Base-by-base conservation (phyloP, 768 basidiomycete genomes). In the Lyophyllum semitale region DNA sequence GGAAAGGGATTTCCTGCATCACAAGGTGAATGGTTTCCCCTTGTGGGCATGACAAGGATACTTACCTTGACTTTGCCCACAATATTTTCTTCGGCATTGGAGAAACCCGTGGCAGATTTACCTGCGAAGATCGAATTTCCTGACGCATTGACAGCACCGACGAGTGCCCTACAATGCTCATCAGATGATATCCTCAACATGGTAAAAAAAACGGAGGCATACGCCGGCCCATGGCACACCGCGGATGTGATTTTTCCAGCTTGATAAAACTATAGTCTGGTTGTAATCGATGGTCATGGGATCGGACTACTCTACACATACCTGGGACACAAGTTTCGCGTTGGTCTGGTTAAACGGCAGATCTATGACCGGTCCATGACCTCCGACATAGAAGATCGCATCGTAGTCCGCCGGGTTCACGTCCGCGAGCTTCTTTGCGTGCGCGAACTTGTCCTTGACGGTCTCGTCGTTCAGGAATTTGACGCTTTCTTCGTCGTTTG, bases 181-280 rank as follows among this genome's bases (percentile, higher is more conserved):
- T 42, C 29, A 49, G 46, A 30, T 13, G 33, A n/a, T 5, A 30
- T 38, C 18, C 60, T 47, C 23, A 37, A 13, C 22, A 22, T 27
- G 32, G 27, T 29, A 30, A 27, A 15, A 51, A 50, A n/a, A 27
- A 23, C 2, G 18, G 32, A 27, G 25, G 75, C 83, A 66, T 60
- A 87, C 79, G 82, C 88, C 48, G 90, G 83, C 15, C 90, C 91
- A 71, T 93, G 91, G 75, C 91, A 93, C 23, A 93, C 89, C 3
- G 88, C 88, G 3, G 84, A 62, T 7, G 84, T 80, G 57, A 87
- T 70, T 72, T 90, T 92, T 42, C 83, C 84, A 9, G 78, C 67
- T 49, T 79, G 78, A 73, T 81, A 91, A 71, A 91, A 87, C 86
- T 89, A 45, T 4, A 26, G 9, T 9, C 27, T 25, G n/a, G 27